A percentile compares a stretch with the other conserved stretches of the same genome.
phyloP scores from a whole-genome alignment of 345 rosid genomes.

The Pugionium dolabratum region DNA sequence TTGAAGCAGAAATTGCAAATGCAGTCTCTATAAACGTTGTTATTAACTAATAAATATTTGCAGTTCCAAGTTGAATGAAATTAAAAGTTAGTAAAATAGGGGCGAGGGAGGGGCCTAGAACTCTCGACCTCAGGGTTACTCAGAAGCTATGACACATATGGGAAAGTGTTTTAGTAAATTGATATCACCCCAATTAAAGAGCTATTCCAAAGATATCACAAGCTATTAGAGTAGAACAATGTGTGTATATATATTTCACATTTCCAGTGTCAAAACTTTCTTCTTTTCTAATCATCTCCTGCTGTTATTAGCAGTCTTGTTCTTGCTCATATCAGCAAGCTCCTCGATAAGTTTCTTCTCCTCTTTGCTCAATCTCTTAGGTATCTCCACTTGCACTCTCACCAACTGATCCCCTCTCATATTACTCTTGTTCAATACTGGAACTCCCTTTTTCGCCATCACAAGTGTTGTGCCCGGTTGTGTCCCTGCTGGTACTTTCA shows the following conservation, averaged over 20 bases:
- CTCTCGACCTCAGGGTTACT: no score
- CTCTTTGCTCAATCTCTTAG: conserved; percentile 83
- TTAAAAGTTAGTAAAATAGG: no score
- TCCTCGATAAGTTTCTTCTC: conserved; percentile 87
- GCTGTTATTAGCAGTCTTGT: conserved; percentile 62
- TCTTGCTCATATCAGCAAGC: conserved; percentile 86
- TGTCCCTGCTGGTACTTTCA: conserved; percentile 90
- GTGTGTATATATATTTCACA: conserved; percentile 21
- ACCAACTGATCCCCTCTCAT: conserved; percentile 96
- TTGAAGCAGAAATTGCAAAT: no score
- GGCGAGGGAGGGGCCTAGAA: no score
- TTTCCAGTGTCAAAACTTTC: conserved; percentile 33
- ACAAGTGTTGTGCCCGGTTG: conserved; percentile 88
- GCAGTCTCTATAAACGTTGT: no score
- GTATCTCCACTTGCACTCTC: conserved; percentile 96
- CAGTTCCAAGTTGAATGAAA: no score
- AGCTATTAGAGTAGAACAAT: conserved; percentile 15
- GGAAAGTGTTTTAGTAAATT: no score
- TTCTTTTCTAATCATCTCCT: conserved; percentile 46
- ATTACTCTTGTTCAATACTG: conserved; percentile 77
- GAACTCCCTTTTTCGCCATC: conserved; percentile 97
- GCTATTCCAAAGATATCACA: conserved; percentile 8
- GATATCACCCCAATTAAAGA: not conserved
- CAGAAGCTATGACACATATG: no score
- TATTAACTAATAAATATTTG: no score